Conservation (phyloP, 208 protist genomes). For the Porcisia hertigi region DNA sequence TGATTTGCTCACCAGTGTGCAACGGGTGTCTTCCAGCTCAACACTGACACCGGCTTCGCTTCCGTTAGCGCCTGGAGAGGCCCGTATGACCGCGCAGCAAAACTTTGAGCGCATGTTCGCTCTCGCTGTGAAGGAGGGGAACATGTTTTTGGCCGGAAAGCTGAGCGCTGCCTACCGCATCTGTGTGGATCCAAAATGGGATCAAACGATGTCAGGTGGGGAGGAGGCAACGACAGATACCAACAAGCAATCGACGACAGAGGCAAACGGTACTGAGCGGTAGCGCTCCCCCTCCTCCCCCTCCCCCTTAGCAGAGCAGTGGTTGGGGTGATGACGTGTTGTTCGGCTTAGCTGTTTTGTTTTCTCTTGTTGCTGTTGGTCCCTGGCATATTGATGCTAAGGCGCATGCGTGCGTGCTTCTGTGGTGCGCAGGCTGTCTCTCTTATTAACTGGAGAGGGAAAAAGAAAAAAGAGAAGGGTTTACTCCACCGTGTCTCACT, state of each 20-base stretch:
- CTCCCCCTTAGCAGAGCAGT: not conserved
- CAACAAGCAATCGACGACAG: not conserved
- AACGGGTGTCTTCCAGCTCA: constrained; percentile 10
- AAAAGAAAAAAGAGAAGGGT: not conserved
- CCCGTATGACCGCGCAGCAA: constrained; percentile 39
- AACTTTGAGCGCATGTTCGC: constrained; percentile 73
- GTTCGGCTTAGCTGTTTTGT: not conserved
- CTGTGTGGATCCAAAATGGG: constrained; percentile 75
- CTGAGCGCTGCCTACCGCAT: constrained; percentile 78
- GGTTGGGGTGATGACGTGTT: not conserved
- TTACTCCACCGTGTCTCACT: not conserved
- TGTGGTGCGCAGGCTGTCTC: too few species aligned
- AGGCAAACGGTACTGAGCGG: not conserved
- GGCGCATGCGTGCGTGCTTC: not conserved
- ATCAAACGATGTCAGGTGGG: constrained; percentile 22
- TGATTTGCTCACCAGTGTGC: constrained; percentile 16
- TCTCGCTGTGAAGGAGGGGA: constrained; percentile 53
- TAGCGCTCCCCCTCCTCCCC: constrained; percentile 2
- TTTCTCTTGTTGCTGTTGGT: not conserved
- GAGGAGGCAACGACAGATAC: not conserved
- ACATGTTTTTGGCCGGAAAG: constrained; percentile 81
- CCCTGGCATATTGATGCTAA: too few species aligned
- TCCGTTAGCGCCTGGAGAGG: constrained; percentile 35
- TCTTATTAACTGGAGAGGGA: too few species aligned
- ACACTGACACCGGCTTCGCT: constrained; percentile 4